Conservation (phyloP, 768 basidiomycete species). For the Lactarius sp. region DNA sequence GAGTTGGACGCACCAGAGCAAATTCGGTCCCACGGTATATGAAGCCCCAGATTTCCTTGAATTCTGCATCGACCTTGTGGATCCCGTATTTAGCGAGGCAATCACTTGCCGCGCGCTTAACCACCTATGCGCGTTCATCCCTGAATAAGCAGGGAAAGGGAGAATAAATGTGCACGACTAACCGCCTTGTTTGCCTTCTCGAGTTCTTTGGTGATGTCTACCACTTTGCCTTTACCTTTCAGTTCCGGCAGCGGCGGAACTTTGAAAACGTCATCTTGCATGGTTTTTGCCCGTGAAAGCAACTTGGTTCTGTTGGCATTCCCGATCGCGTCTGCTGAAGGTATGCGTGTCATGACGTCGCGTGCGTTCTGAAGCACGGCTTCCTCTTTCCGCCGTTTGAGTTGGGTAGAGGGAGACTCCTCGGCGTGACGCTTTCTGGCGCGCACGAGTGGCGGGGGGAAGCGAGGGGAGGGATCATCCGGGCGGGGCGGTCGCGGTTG, state of each 20-base stretch:
- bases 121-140: conserved; percentile 29
- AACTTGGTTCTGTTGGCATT: conserved; percentile 24
- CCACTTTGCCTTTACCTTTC: conserved; percentile 33
- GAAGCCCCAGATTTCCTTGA: conserved; percentile 27
- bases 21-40: conserved; percentile 27
- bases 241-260: conserved; percentile 16
- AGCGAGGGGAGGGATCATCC: conserved; percentile 74
- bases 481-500: conserved; percentile 51
- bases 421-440: conserved; percentile 29
- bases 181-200: conserved; percentile 64
- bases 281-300: conserved; percentile 20
- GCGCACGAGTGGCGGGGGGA: conserved; percentile 41
- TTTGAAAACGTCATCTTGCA: conserved; percentile 26
- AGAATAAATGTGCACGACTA: conserved; percentile 24
- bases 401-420: conserved; percentile 21
- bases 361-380: conserved; percentile 33
- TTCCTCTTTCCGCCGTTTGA: conserved; percentile 31
- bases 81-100: conserved; percentile 25
- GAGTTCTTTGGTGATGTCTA: conserved; percentile 37
- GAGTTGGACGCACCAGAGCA: conserved; percentile 24
- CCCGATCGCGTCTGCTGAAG: conserved; percentile 28
- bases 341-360: conserved; percentile 38
- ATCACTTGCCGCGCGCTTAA: conserved; percentile 39
- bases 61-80: conserved; percentile 25
- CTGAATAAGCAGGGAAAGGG: neutral